Evolutionary conservation across 441 rosid species (phyloP).

Genomic region (Gossypium schwendimanii): DNA sequence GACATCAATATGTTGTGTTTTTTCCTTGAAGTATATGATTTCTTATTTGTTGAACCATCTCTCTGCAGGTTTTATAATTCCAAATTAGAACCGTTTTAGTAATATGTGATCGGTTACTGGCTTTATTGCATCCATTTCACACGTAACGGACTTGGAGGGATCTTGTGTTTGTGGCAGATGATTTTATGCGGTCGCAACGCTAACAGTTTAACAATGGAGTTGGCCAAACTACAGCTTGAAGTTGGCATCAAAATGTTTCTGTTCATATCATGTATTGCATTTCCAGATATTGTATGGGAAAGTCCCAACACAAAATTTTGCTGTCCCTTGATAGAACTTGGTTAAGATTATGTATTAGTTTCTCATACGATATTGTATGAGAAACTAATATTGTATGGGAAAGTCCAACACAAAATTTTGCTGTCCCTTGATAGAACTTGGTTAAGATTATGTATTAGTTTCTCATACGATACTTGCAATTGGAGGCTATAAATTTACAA

Average conservation of each 20-base stretch:
- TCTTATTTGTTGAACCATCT: background rate
- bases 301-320: background rate
- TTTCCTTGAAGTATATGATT: background rate
- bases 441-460: background rate
- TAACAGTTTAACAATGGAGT: background rate
- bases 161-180: background rate
- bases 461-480: background rate
- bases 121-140: background rate
- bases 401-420: background rate
- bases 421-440: background rate
- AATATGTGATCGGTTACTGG: background rate
- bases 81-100: background rate
- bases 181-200: background rate
- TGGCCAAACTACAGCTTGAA: background rate
- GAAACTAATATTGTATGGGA: no score
- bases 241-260: background rate
- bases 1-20: background rate
- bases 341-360: background rate
- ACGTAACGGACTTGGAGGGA: background rate
- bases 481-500: background rate
- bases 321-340: background rate
- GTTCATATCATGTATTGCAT: background rate
- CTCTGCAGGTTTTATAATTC: background rate
- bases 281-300: background rate
- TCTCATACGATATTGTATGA: background rate